Evolutionary conservation across 2,329 filamentous ascomycete species (phyloP).

Genomic region (Metarhizium anisopliae): DNA sequence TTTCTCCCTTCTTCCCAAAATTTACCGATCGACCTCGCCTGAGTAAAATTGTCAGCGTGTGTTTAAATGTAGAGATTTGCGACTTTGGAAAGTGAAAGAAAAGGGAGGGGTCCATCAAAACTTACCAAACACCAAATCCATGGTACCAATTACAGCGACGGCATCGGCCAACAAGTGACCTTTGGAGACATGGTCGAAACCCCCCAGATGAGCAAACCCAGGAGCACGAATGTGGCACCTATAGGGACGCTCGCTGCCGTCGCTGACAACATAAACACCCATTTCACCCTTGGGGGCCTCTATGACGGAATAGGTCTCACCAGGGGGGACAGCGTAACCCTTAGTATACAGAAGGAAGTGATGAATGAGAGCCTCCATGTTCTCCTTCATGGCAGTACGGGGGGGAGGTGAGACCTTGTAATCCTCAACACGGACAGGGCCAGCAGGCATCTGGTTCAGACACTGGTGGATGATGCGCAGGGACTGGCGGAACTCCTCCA

Average conservation of each 20-base stretch:
- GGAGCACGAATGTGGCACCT: constrained; percentile 95
- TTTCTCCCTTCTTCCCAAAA: constrained; percentile 12
- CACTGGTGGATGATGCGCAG: constrained; percentile 98
- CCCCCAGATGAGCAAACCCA: constrained; percentile 88
- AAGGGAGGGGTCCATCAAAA: background rate
- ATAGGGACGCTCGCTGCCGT: constrained; percentile 93
- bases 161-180: constrained; percentile 94
- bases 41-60: background rate
- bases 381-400: constrained; percentile 99
- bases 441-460: constrained; percentile 95
- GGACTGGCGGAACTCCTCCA: constrained; percentile 99
- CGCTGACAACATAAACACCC: constrained; percentile 93
- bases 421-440: constrained; percentile 91
- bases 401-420: constrained; percentile 97
- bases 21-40: constrained; percentile 56
- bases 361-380: constrained; percentile 99
- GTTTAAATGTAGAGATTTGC: too few relatives aligned
- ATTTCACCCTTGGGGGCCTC: constrained; percentile 99
- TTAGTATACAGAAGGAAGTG: constrained; percentile 99
- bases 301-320: constrained; percentile 95
- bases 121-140: constrained; percentile 84
- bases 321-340: constrained; percentile 92
- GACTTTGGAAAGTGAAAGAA: too few relatives aligned
- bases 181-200: constrained; percentile 87
- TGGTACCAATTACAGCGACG: constrained; percentile 86